Percentiles rank a stretch among this genome's conserved stretches.
phyloP scores from a whole-genome alignment of 306 rosid species.

The Vigna radiata region DNA sequence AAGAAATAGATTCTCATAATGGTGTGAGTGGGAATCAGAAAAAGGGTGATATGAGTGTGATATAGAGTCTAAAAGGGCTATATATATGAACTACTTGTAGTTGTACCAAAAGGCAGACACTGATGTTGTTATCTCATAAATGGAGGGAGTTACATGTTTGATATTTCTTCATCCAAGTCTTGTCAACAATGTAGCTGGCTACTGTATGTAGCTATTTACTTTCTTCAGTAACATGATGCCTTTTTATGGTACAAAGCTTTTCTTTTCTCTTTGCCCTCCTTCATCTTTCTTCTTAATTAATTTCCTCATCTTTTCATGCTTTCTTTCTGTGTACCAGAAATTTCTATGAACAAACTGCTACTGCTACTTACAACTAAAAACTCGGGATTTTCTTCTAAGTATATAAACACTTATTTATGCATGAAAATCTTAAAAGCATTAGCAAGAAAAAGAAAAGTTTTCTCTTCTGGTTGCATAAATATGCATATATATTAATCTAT shows the following conservation, averaged over 20 bases:
- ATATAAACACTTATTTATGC: neutral
- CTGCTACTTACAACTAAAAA: neutral
- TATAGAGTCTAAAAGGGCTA: conserved; percentile 48
- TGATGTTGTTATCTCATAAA: conserved; percentile 50
- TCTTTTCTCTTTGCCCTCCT: neutral
- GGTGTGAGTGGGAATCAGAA: conserved; percentile 44
- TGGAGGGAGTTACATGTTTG: conserved; percentile 28
- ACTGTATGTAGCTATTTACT: conserved; percentile 52
- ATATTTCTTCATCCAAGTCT: conserved; percentile 55
- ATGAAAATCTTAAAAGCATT: neutral
- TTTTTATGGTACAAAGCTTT: conserved; percentile 32
- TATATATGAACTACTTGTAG: conserved; percentile 43
- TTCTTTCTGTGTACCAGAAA: neutral
- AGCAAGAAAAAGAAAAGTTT: neutral
- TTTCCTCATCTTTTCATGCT: conserved; percentile 24
- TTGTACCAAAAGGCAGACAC: conserved; percentile 50
- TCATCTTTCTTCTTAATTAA: conserved; percentile 8
- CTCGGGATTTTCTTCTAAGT: neutral
- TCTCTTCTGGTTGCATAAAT: no score
- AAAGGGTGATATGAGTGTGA: conserved; percentile 51
- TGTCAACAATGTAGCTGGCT: conserved; percentile 52
- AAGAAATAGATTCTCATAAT: conserved; percentile 52
- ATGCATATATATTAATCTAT: no score
- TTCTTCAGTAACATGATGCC: conserved; percentile 39
- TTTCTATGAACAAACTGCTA: neutral